Conservation (phyloP, 1,284 basidiomycete genomes). For the Pyrrhoderma noxium region DNA sequence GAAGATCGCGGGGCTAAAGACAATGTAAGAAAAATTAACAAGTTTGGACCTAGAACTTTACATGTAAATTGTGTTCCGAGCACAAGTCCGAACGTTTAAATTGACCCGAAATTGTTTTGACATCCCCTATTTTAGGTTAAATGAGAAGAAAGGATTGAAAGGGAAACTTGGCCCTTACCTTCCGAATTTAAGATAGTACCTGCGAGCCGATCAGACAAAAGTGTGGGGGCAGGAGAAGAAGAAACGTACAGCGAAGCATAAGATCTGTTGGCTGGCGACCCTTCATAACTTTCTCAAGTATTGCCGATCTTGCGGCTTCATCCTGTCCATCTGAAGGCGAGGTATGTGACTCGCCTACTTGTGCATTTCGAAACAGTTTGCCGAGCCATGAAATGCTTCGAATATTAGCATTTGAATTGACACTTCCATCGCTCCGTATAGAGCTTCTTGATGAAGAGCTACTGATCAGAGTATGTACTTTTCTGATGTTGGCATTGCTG, state of each 20-base stretch:
- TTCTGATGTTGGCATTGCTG: no score
- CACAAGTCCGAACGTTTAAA: constrained; percentile 89
- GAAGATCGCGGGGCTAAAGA: constrained; percentile 83
- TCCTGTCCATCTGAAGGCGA: constrained; percentile 46
- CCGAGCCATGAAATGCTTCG: constrained; percentile 25
- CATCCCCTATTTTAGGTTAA: constrained; percentile 49
- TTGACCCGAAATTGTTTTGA: constrained; percentile 84
- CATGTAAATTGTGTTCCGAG: constrained; percentile 81
- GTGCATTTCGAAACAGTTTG: constrained; percentile 24
- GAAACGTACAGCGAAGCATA: constrained; percentile 69
- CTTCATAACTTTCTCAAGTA: constrained; percentile 76
- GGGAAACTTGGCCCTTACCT: constrained; percentile 35
- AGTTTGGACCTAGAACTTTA: constrained; percentile 33
- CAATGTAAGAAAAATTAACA: constrained; percentile 17
- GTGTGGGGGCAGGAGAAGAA: constrained; percentile 1
- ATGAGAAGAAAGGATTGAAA: constrained; percentile 9
- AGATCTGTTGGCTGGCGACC: constrained; percentile 74
- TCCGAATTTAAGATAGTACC: constrained; percentile 83
- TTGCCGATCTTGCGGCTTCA: constrained; percentile 59
- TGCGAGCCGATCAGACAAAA: constrained; percentile 27
- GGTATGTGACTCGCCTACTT: constrained; percentile 19
- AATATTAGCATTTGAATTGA: background rate
- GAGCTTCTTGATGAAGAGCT: background rate
- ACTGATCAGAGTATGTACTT: no score
- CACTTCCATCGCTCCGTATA: background rate